Evolutionary conservation across 495 filamentous ascomycete genomes (phyloP).

Genomic region (Neurospora sp.): DNA sequence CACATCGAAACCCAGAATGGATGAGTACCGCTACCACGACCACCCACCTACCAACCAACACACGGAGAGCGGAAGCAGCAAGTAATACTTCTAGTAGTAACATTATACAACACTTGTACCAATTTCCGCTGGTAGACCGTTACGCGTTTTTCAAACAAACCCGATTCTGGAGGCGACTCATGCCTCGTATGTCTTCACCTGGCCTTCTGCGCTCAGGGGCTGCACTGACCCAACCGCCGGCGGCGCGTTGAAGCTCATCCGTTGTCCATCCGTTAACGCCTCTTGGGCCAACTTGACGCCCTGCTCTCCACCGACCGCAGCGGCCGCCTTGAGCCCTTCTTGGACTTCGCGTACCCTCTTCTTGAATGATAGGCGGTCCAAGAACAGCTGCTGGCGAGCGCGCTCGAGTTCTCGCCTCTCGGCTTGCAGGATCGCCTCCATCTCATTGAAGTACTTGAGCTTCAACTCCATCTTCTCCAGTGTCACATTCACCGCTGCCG

Average conservation of each 20-base stretch:
- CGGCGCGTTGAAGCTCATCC: conserved; percentile 51
- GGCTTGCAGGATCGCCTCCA: conserved; percentile 82
- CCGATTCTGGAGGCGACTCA: conserved; percentile 13
- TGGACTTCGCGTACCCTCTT: conserved; percentile 74
- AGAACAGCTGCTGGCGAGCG: conserved; percentile 81
- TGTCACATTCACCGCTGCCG: conserved; percentile 72
- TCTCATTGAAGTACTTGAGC: conserved; percentile 88
- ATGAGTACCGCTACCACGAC: not conserved
- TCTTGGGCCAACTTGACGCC: conserved; percentile 44
- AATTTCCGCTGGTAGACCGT: not conserved
- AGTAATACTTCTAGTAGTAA: not conserved
- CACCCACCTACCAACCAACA: not conserved
- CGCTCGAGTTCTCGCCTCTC: conserved; percentile 89
- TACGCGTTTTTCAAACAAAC: not conserved
- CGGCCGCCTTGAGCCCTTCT: conserved; percentile 58
- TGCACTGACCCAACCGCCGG: conserved; percentile 40
- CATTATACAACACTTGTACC: not conserved
- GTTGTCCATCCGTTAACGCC: conserved; percentile 39
- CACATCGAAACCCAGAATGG: not conserved
- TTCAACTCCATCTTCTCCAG: conserved; percentile 78
- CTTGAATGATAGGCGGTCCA: conserved; percentile 85
- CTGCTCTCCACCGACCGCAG: conserved; percentile 49
- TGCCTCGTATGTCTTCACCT: conserved; percentile 41
- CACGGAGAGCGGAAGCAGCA: not conserved
- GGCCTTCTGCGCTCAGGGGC: conserved; percentile 56